Base-by-base conservation (phyloP, 75 land plant genomes). In the Cupressus sempervirens region DNA sequence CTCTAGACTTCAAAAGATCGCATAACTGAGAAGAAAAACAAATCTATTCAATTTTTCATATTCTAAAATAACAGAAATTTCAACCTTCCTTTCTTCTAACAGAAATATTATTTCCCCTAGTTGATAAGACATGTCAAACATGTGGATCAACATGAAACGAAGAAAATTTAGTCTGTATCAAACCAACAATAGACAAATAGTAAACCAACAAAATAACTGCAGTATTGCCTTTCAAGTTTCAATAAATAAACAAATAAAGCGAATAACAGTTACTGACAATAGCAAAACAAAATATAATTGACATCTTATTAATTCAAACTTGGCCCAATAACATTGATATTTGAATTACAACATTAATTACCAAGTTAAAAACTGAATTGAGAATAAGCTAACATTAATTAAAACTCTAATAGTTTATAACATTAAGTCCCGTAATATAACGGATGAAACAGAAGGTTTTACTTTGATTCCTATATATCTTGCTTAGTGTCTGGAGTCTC, bases 1-100 rank as follows among this genome's bases (percentile, higher is more conserved):
- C 89, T 86, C 88, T 84, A 81, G 95, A 91, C 83, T 88, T 92
- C n/a, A 94, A 83, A 84, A 91, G 91, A 85, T 88, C 92, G 84
- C 89, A 89, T n/a, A 92, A 75, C 95, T 94, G 91, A 40, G 14
- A 72, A 72, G 74, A 26, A 62, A 32, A 72, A 72, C 35, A 72
- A 32, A 72, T 72, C 35, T 32, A 72, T 32, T 72, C 4, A 72
- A 12, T 30, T 32, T 72, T 32, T 72, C 35, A 32, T 72, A 72
- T 30, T 72, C 35, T 72, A 72, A 11, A 29, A 32, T 72, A 72
- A 20, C 8, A 20, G 4, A 62, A 62, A 62, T 62, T 26, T 62
- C 67, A 62, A 56, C 62, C 62, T 18, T 56, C 62, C 62, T 0
- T 56, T 18, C 62, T 56, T 18, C 23, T 56, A 23, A 20, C 62